Percentiles rank a stretch among this genome's conserved stretches.
Conservation (phyloP, 1,139 yeast genomes). For the Wickerhamomyces sp. region DNA sequence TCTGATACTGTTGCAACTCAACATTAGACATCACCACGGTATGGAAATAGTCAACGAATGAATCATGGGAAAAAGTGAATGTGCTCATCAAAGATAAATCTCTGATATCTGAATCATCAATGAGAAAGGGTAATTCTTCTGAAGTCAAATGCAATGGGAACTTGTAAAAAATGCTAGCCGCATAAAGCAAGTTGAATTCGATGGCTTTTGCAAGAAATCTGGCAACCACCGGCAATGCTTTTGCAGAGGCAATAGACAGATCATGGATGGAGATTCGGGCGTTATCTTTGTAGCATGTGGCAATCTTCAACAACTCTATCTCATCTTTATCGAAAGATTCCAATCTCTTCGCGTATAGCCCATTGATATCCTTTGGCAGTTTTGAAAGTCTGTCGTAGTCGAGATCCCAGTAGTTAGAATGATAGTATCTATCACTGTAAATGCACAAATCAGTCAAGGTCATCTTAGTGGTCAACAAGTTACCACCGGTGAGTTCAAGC, state of each 20-base stretch:
- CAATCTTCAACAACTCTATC: slow-evolving; percentile 33
- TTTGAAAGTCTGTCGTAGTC: slow-evolving; percentile 17
- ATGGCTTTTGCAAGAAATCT: slow-evolving; percentile 33
- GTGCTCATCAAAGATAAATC: slow-evolving; percentile 36
- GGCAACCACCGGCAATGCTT: slow-evolving; percentile 23
- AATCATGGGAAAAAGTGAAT: slow-evolving; percentile 33
- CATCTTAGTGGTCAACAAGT: slow-evolving; percentile 19
- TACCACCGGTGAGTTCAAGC: slow-evolving; percentile 25
- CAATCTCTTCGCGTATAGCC: slow-evolving; percentile 6
- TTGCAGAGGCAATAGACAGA: slow-evolving; percentile 35
- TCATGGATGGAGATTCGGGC: slow-evolving; percentile 39
- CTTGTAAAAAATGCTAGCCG: slow-evolving; percentile 42
- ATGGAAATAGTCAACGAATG: slow-evolving; percentile 28
- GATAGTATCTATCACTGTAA: slow-evolving; percentile 5
- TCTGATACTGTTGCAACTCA: slow-evolving; percentile 33
- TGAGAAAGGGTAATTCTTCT: slow-evolving; percentile 32
- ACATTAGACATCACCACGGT: slow-evolving; percentile 20
- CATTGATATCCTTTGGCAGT: slow-evolving; percentile 3
- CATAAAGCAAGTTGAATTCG: slow-evolving; percentile 32
- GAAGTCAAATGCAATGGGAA: slow-evolving; percentile 40
- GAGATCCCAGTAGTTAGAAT: slow-evolving; percentile 24
- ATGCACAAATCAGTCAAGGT: slow-evolving; percentile 3
- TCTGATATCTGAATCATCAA: slow-evolving; percentile 34
- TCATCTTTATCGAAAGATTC: slow-evolving; percentile 8
- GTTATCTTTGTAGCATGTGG: slow-evolving; percentile 40